Conservation (phyloP, 495 filamentous ascomycete species). For the Daldinia concentrica region DNA sequence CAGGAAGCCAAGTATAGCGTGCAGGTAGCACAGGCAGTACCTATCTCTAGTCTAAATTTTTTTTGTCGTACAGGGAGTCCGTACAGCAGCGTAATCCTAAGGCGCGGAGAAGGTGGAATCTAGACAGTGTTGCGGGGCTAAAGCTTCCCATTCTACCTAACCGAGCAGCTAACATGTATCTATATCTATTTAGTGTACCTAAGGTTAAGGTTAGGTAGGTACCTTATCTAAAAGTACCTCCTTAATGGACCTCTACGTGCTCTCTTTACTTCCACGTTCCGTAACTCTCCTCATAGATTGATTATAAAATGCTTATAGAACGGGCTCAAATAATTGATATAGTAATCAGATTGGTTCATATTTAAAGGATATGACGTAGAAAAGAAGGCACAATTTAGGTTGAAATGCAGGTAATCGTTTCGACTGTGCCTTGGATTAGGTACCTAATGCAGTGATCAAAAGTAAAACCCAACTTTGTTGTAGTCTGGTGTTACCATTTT, state of each 20-base stretch:
- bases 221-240: not conserved
- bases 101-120: not conserved
- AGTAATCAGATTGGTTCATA: not conserved
- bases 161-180: not conserved
- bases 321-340: not conserved
- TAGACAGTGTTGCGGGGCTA: conserved; percentile 1
- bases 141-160: conserved; percentile 1
- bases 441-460: conserved; percentile 1
- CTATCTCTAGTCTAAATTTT: not conserved
- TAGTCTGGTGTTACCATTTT: not conserved
- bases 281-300: not conserved
- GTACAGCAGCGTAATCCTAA: not conserved
- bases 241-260: not conserved
- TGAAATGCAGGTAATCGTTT: conserved; percentile 1
- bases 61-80: conserved; percentile 19
- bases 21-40: not conserved
- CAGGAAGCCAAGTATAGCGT: conserved; percentile 12
- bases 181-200: not conserved
- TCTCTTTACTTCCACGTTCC: not conserved
- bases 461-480: not conserved
- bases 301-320: conserved; percentile 1
- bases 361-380: not conserved
- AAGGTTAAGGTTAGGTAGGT: no score
- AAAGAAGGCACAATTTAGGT: not conserved
- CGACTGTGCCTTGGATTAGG: not conserved